Evolutionary conservation across 2,329 filamentous ascomycete species (phyloP).

Genomic region (Pezicula neosporulosa): DNA sequence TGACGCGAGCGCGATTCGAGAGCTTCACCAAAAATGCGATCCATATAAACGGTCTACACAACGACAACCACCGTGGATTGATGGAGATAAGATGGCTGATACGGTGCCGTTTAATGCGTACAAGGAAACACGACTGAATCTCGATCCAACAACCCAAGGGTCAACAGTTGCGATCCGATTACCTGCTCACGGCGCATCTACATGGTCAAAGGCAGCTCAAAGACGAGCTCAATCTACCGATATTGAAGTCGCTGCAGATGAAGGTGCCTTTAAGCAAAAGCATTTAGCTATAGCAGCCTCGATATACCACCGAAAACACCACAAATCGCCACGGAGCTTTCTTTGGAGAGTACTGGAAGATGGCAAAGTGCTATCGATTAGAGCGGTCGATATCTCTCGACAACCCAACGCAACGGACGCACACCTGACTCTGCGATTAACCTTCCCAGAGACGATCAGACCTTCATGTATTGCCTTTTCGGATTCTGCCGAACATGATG

Average conservation of each 20-base stretch:
- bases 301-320: slow-evolving; percentile 77
- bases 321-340: slow-evolving; percentile 77
- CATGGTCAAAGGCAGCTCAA: slow-evolving; percentile 32
- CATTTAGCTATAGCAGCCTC: slow-evolving; percentile 76
- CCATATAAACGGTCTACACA: slow-evolving; percentile 5
- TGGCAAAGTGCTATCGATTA: slow-evolving; percentile 75
- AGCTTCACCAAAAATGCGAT: slow-evolving; percentile 21
- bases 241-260: slow-evolving; percentile 55
- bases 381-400: slow-evolving; percentile 76
- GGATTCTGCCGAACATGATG: slow-evolving; percentile 75
- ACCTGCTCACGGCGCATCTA: slow-evolving; percentile 44
- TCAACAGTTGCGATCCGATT: slow-evolving; percentile 70
- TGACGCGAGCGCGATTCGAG: slow-evolving; percentile 12
- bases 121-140: slow-evolving; percentile 83
- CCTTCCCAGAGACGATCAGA: slow-evolving; percentile 71
- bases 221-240: slow-evolving; percentile 35
- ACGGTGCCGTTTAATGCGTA: slow-evolving; percentile 65
- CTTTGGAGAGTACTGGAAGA: slow-evolving; percentile 87
- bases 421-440: slow-evolving; percentile 71
- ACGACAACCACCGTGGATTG: slow-evolving; percentile 19
- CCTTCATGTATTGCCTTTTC: slow-evolving; percentile 78
- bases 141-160: slow-evolving; percentile 68
- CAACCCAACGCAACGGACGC: slow-evolving; percentile 63
- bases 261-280: slow-evolving; percentile 68
- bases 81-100: slow-evolving; percentile 69